These are phyloP conservation scores for Xerophyta viscosa DNA, from an alignment of 106 monocot genomes.

Conservation along the genomic window DNA sequence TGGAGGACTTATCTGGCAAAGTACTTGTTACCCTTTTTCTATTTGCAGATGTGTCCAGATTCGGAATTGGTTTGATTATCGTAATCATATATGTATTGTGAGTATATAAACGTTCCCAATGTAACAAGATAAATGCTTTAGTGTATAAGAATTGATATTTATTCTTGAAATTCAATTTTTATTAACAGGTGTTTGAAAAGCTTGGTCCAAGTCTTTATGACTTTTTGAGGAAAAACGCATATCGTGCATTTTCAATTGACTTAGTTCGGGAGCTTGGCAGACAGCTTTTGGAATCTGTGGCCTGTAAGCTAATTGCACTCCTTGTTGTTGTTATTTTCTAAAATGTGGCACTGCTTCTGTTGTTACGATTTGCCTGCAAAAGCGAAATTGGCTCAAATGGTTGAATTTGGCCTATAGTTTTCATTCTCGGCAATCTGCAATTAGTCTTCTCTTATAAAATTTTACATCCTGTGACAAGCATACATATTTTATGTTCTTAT, in stretches of 20 bases:
- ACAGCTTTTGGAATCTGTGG: conserved; percentile 97
- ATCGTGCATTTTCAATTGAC: conserved; percentile 93
- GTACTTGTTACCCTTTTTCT: conserved; percentile 31
- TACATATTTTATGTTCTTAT: too few relatives aligned
- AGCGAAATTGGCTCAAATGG: too few relatives aligned
- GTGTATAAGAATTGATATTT: too few relatives aligned
- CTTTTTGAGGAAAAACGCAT: conserved; percentile 88
- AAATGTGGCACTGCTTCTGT: too few relatives aligned
- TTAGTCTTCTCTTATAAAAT: too few relatives aligned
- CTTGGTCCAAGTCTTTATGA: conserved; percentile 98
- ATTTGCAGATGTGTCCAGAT: conserved; percentile 98
- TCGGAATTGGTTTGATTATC: conserved; percentile 99
- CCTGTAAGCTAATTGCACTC: conserved; percentile 48
- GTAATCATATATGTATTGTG: conserved; percentile 99
- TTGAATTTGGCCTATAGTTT: too few relatives aligned
- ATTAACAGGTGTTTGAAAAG: conserved; percentile 93
- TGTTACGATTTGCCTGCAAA: too few relatives aligned
- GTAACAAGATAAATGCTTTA: too few relatives aligned
- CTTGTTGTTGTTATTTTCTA: too few relatives aligned
- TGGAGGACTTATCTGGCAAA: conserved; percentile 6
- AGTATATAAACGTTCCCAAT: too few relatives aligned
- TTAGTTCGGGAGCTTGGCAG: conserved; percentile 89
- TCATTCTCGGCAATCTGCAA: too few relatives aligned
- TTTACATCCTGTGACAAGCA: too few relatives aligned
- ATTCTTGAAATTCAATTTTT: conserved; percentile 14